Conservation (phyloP, 768 basidiomycete species). For the Hebeloma cylindrosporum region DNA sequence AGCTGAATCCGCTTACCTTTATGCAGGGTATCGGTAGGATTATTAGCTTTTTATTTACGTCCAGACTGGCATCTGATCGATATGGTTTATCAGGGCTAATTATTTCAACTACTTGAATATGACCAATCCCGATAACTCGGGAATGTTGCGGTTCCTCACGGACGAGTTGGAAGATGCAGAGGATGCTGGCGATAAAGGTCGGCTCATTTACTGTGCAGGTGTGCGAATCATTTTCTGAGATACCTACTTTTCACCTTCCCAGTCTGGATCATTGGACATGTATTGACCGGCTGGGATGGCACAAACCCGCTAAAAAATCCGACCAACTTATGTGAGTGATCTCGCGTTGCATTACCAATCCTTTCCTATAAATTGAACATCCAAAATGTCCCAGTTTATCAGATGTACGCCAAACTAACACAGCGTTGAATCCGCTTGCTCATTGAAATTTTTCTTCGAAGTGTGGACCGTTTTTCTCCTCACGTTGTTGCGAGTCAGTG, state of each 20-base stretch:
- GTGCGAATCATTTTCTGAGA: slow-evolving; percentile 27
- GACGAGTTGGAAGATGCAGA: slow-evolving; percentile 79
- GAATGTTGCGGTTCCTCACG: slow-evolving; percentile 76
- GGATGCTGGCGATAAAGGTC: slow-evolving; percentile 71
- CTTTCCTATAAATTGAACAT: not conserved
- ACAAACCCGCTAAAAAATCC: slow-evolving; percentile 61
- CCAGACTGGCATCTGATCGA: not conserved
- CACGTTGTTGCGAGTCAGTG: slow-evolving; percentile 75
- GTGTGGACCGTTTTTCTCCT: slow-evolving; percentile 75
- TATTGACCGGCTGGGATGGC: slow-evolving; percentile 62
- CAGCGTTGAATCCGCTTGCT: not conserved
- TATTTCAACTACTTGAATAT: slow-evolving; percentile 79
- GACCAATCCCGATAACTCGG: slow-evolving; percentile 65
- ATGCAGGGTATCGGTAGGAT: slow-evolving; percentile 37
- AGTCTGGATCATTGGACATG: slow-evolving; percentile 52
- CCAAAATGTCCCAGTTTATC: slow-evolving; percentile 29
- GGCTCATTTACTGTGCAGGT: slow-evolving; percentile 16
- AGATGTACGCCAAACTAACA: slow-evolving; percentile 31
- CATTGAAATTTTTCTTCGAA: slow-evolving; percentile 23
- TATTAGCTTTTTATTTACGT: not conserved
- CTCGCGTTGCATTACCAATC: not conserved
- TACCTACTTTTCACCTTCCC: slow-evolving; percentile 46
- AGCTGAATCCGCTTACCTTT: slow-evolving; percentile 3
- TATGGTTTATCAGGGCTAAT: slow-evolving; percentile 52
- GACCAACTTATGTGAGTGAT: slow-evolving; percentile 62